Base-by-base conservation (phyloP, 805 yeast genomes). In the Candida arabinofermentans region DNA sequence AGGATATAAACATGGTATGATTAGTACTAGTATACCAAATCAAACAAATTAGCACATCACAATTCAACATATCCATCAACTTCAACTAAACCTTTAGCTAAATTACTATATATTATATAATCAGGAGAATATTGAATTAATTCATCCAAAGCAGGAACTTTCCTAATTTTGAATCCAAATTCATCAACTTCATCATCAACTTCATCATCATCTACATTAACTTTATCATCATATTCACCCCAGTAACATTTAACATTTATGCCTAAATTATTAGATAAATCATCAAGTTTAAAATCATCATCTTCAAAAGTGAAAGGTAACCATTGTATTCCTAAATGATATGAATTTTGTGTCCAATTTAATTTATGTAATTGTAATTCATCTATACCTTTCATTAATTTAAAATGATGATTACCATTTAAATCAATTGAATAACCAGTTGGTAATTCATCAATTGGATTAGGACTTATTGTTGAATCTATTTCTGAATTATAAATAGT, bases 241-340 rank as follows among this genome's bases (percentile, higher is more conserved):
- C 91, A 89, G 54, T 67, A 78, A 57, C 96, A 89, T 19, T 75
- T 69, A 8, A 88, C 71, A 7, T 66, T 60, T 1, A 88, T 71
- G 8, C 80, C 82, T 37, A 87, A 61, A 42, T 65, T 58, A 13
- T 27, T 39, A 5, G 27, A 21, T 17, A 37, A 34, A 3, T 39
- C 43, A 24, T 48, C 62, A n/a, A 59, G 61, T 13, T 55, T 62
- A 23, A 52, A 61, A 18, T 62, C 66, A 29, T 57, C 64, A 33
- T 70, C 79, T 23, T 70, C 70, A 12, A 73, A 64, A 52, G 74
- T 65, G 40, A 71, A 72, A 4, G 95, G 95, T 26, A 83, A 66
- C 95, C 95, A 87, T 55, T 85, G 85, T 37, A 87, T 51, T 2
- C 82, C 85, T 34, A 87, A 45, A 48, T 74, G 85, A 54, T 77